Evolutionary conservation across 139 green algal genomes (phyloP).

Genomic region (Auxenochlorella pyrenoidosa): DNA sequence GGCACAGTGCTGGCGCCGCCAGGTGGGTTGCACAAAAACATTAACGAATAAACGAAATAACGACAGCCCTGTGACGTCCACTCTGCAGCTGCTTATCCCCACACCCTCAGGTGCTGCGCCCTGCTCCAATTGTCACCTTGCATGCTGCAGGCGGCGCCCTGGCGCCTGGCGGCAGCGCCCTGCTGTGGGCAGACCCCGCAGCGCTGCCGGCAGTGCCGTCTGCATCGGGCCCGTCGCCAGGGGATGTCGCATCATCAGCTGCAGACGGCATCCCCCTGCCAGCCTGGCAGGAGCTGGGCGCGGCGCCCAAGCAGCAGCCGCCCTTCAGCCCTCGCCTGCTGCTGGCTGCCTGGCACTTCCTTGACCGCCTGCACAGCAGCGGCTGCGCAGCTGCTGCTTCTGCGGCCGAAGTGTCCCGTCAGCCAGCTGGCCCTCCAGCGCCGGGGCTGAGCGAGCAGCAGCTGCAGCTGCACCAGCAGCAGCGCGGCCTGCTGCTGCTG

Average conservation of each 20-base stretch:
- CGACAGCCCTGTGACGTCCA: no score
- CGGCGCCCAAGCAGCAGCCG: not conserved
- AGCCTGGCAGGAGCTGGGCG: slow-evolving; percentile 5
- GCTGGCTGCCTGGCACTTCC: slow-evolving; percentile 14
- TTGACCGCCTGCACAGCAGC: slow-evolving; percentile 1
- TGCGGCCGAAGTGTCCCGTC: not conserved
- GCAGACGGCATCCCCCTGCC: not conserved
- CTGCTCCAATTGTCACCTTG: no score
- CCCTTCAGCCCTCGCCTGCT: not conserved
- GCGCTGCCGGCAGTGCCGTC: not conserved
- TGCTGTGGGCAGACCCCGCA: slow-evolving; percentile 15
- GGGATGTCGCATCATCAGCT: not conserved
- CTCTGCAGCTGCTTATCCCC: no score
- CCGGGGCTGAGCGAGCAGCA: not conserved
- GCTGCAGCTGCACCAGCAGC: slow-evolving; percentile 5
- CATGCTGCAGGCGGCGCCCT: not conserved
- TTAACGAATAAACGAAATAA: no score
- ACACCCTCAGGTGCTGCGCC: no score
- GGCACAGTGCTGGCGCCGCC: slow-evolving; percentile 33
- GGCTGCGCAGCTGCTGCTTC: slow-evolving; percentile 1
- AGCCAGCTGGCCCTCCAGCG: not conserved
- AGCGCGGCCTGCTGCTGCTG: slow-evolving; percentile 3
- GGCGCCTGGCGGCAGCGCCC: not conserved
- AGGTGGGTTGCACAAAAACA: not conserved
- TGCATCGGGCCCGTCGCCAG: not conserved